These are phyloP conservation scores for Pleurotus giganteus DNA, from an alignment of 768 basidiomycete genomes.

Conservation along the genomic window DNA sequence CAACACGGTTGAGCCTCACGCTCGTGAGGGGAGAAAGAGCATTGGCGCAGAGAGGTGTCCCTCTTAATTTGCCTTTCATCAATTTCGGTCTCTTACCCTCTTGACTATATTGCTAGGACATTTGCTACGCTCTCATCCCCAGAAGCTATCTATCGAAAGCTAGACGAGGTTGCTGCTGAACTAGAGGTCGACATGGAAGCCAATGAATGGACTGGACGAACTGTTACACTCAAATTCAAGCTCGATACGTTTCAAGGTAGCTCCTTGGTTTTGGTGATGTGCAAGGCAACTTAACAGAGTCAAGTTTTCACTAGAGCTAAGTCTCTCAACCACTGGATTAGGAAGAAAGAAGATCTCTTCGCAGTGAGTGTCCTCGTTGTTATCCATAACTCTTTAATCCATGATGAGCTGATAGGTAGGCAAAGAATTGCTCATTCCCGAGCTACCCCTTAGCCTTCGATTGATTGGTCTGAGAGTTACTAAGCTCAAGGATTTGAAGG, in stretches of 20 bases:
- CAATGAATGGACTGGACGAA: conserved; percentile 84
- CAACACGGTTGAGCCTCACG: conserved; percentile 73
- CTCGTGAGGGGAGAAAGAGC: conserved; percentile 84
- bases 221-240: conserved; percentile 92
- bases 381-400: conserved; percentile 9
- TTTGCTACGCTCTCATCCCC: conserved; percentile 69
- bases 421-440: conserved; percentile 76
- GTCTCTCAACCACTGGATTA: conserved; percentile 76
- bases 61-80: background rate
- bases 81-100: background rate
- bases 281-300: background rate
- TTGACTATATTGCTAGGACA: conserved; percentile 46
- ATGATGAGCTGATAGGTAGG: conserved; percentile 78
- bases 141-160: conserved; percentile 66
- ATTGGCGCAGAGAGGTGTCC: conserved; percentile 85
- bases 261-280: conserved; percentile 3
- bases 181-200: conserved; percentile 77
- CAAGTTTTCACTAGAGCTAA: conserved; percentile 81
- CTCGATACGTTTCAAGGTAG: conserved; percentile 83
- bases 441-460: conserved; percentile 76
- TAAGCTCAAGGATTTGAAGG: conserved; percentile 80
- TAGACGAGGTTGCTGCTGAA: conserved; percentile 79
- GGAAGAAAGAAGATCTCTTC: conserved; percentile 75
- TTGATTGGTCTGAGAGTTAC: conserved; percentile 88
- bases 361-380: conserved; percentile 43